A percentile compares a stretch with the other conserved stretches of the same genome.
phyloP scores from a whole-genome alignment of 2,329 filamentous ascomycete genomes.

The Leptographium wingfieldii region DNA sequence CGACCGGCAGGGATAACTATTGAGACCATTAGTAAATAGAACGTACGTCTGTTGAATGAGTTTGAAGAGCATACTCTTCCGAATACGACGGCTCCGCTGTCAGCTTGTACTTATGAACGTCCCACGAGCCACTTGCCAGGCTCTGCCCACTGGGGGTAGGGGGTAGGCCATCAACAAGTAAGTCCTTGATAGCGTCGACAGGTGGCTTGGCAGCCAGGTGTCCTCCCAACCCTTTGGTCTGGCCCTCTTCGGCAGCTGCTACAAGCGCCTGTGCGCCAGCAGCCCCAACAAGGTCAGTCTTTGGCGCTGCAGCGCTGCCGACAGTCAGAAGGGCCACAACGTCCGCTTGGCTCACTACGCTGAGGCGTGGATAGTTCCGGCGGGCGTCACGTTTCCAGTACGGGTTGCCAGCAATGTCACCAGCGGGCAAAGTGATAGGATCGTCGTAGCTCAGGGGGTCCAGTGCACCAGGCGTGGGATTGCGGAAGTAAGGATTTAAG shows the following conservation, averaged over 20 bases:
- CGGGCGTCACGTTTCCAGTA: conserved; percentile 94
- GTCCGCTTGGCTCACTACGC: conserved; percentile 71
- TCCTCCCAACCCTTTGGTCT: conserved; percentile 57
- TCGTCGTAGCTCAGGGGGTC: conserved; percentile 66
- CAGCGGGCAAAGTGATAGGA: conserved; percentile 71
- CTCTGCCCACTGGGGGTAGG: conserved; percentile 69
- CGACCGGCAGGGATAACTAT: conserved; percentile 50
- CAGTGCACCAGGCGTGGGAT: conserved; percentile 64
- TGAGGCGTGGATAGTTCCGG: conserved; percentile 68
- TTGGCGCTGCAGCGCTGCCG: conserved; percentile 69
- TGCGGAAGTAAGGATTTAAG: conserved; percentile 83
- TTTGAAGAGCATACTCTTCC: conserved; percentile 42
- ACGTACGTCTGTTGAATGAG: not conserved
- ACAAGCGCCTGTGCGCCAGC: conserved; percentile 52
- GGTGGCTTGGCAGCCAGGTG: conserved; percentile 53
- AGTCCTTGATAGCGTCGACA: conserved; percentile 33
- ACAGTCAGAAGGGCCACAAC: conserved; percentile 74
- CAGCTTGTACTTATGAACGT: conserved; percentile 57
- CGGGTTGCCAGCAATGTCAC: conserved; percentile 78
- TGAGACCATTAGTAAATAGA: conserved; percentile 5
- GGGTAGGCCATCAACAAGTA: conserved; percentile 68
- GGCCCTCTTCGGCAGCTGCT: conserved; percentile 60
- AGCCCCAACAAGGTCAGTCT: conserved; percentile 66
- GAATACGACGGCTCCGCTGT: conserved; percentile 58
- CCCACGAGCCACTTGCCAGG: conserved; percentile 38